Percentiles rank a stretch among this genome's conserved stretches.
These are phyloP conservation scores for Fusarium miscanthi DNA, from an alignment of 2,329 filamentous ascomycete genomes.

Conservation along the genomic window DNA sequence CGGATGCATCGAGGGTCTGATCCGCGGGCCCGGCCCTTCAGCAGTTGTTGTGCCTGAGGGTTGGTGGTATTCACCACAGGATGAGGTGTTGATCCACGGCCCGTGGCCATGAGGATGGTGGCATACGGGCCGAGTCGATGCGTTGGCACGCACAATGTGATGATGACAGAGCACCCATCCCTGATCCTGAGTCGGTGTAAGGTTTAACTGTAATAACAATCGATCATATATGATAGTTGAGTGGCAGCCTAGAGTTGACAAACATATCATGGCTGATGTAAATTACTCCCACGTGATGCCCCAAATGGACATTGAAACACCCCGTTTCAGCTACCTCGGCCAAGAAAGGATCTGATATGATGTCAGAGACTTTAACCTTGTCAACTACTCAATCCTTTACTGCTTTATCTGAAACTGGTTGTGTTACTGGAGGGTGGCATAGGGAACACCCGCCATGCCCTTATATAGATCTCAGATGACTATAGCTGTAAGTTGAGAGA, in stretches of 20 bases:
- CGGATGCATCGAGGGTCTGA: conserved; percentile 36
- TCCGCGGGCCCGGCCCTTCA: conserved; percentile 20
- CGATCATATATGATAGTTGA: conserved; percentile 1
- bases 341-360: conserved; percentile 20
- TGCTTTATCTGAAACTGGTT: conserved; percentile 15
- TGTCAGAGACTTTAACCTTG: conserved; percentile 14
- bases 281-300: conserved; percentile 20
- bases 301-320: conserved; percentile 2
- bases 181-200: not conserved
- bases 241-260: conserved; percentile 13
- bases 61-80: conserved; percentile 20
- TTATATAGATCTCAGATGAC: conserved; percentile 13
- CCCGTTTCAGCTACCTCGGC: conserved; percentile 2
- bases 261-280: not conserved
- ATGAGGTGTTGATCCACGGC: conserved; percentile 33
- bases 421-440: not conserved
- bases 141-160: conserved; percentile 30
- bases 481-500: not conserved
- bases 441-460: not conserved
- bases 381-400: not conserved
- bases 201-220: not conserved
- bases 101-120: conserved; percentile 18
- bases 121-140: conserved; percentile 25
- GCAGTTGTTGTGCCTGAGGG: conserved; percentile 18
- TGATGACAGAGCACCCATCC: conserved; percentile 5